Base-by-base conservation (phyloP, 148 eudicot genomes). In the Diospyros lotus region DNA sequence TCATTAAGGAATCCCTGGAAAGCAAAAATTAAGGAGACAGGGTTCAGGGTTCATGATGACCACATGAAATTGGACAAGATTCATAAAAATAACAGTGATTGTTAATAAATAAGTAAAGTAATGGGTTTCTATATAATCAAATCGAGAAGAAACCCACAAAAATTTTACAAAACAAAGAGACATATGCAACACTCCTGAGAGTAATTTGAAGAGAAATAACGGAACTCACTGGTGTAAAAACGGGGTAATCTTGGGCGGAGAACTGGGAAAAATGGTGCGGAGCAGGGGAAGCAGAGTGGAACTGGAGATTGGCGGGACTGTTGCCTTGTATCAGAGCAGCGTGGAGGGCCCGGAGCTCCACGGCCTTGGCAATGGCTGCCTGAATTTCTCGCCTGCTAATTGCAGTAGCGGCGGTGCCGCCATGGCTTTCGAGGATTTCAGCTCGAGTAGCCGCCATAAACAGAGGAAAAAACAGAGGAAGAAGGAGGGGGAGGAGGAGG, bases 211-310 rank as follows among this genome's bases (percentile, higher is more conserved):
- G 50, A 67, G 12, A 10, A 58, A 4, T 12, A 69, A 40, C n/a
- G 64, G 13, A 68, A 84, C 97, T 88, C 79, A 94, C 98, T 62
- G 98, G 98, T 50, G 98, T 91, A 56, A 94, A 94, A 81, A 94
- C 87, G 64, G 98, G 98, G 80, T 94, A 94, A 86, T 94, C 98
- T 54, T 88, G 93, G 18, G 95, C 87, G 64, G 98, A 88, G 52
- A 78, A 76, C 3, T 80, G 91, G 68, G 86, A 64, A 76, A 81
- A 66, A 80, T 79, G 88, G 50, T 73, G 81, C 12, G 84, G 59
- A 82, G 79, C 79, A 52, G 89, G 81, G 72, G 94, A 82, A 52
- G 72, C 58, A 43, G 87, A 80, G 4, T 82, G 75, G 56, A 74
- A 80, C 43, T 76, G 80, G 75, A 82, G 79, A 75, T 80, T 81